Base-by-base conservation (phyloP, 495 filamentous ascomycete genomes). In the Sordaria brevicollis region DNA sequence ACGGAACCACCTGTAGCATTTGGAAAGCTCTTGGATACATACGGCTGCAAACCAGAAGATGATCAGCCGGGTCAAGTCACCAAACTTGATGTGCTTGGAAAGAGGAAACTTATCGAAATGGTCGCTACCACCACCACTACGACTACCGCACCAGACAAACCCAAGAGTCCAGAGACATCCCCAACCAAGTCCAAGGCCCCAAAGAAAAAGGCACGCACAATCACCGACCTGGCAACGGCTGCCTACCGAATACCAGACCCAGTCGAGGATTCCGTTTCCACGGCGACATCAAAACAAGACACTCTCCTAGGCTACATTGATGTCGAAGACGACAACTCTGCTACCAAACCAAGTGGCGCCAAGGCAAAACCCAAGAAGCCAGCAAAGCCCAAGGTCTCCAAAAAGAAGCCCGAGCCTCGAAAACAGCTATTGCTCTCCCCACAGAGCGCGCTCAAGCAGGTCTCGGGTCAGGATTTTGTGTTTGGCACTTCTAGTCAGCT, bases 401-500 rank as follows among this genome's bases (percentile, higher is more conserved):
- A 80, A 77, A 84, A 76, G 73, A 84, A 81, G 74, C 82, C 81
- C 66, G 80, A 72, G 75, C 81, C 76, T 39, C 77, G 75, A 10
- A 83, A 75, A 65, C 84, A 73, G 57, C 83, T 88, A 5, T 79
- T 96, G 8, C 83, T 93, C 35, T 92, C 93, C 4, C 94, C 94
- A 2, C 82, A 83, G 67, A 88, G 88, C 43, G 94, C 93, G 19
- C 75, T 88, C 54, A 87, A 87, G 70, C 84, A 88, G 71, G 80
- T 91, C n/a, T 82, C 89, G 5, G 81, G 86, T 7, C 94, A 96
- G 76, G 89, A 94, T 71, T 89, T 97, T 71, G 79, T 97, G 2
- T 98, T 98, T 78, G 94, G 94, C 17, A 97, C 93, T 1, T 96
- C 91, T 19, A 97, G 94, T 78, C 94, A 98, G 77, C 81, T 98